phyloP scores from a whole-genome alignment of 306 rosid species.

The Cicer pinnatifidum region DNA sequence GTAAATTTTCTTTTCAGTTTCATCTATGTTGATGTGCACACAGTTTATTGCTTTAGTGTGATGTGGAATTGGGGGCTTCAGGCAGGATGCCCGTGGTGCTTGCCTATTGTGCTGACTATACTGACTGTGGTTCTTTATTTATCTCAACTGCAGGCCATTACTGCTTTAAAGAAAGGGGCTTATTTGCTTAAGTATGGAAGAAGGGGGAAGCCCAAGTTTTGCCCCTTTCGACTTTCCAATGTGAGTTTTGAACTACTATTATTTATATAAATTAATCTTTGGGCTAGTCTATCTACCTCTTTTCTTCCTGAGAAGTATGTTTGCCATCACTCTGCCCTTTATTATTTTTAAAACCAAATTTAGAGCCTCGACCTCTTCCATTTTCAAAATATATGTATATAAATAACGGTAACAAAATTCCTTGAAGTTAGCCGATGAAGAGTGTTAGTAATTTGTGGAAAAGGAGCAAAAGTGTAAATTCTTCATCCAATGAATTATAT shows the following conservation, averaged over 20 bases:
- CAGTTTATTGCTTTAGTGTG: conserved; percentile 19
- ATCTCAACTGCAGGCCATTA: conserved; percentile 74
- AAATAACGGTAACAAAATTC: neutral
- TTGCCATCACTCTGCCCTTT: conserved; percentile 4
- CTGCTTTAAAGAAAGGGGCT: conserved; percentile 97
- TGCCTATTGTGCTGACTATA: conserved; percentile 21
- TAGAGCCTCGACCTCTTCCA: neutral
- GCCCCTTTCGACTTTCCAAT: conserved; percentile 94
- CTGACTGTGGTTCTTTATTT: conserved; percentile 43
- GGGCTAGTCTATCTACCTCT: neutral
- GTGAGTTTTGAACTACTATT: conserved; percentile 60
- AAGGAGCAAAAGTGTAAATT: neutral
- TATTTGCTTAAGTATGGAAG: conserved; percentile 94
- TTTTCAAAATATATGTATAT: no score
- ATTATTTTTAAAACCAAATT: neutral
- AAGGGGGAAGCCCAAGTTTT: conserved; percentile 96
- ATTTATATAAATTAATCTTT: conserved; percentile 11
- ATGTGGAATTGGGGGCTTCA: conserved; percentile 22
- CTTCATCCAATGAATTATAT: conserved; percentile 3
- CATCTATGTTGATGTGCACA: conserved; percentile 31
- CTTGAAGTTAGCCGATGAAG: conserved; percentile 4
- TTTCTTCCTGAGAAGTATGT: neutral
- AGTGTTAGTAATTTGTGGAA: conserved; percentile 22
- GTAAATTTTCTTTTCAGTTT: conserved; percentile 11
- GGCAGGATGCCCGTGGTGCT: neutral